Evolutionary conservation across 371 early-diverging fungal species (phyloP).

Genomic region (Saksenaea oblongispora): DNA sequence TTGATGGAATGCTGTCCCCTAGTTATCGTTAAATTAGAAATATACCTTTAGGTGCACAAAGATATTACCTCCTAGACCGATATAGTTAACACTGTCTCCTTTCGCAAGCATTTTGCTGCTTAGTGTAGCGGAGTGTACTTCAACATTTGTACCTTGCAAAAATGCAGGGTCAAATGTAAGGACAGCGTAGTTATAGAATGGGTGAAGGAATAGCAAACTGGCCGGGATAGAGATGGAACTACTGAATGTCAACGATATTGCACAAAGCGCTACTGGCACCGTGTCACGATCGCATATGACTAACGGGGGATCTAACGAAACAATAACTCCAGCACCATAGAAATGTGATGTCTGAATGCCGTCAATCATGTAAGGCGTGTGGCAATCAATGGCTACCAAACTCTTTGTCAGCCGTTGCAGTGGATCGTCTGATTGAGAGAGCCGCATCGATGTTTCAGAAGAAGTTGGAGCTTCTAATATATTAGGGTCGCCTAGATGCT

Average conservation of each 20-base stretch:
- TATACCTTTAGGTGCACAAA: neutral
- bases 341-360: constrained; percentile 67
- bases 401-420: constrained; percentile 13
- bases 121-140: constrained; percentile 50
- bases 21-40: neutral
- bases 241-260: constrained; percentile 78
- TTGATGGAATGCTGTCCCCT: constrained; percentile 48
- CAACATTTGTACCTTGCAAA: constrained; percentile 59
- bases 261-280: constrained; percentile 75
- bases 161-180: constrained; percentile 70
- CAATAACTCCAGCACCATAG: constrained; percentile 78
- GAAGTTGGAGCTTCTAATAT: constrained; percentile 18
- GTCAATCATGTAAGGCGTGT: constrained; percentile 71
- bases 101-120: constrained; percentile 55
- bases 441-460: constrained; percentile 30
- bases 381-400: constrained; percentile 70
- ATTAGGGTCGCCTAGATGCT: constrained; percentile 43
- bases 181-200: constrained; percentile 82
- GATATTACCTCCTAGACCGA: constrained; percentile 60
- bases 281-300: constrained; percentile 83
- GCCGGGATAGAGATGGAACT: constrained; percentile 76
- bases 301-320: constrained; percentile 71
- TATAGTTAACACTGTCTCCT: constrained; percentile 62
- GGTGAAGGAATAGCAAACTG: constrained; percentile 71
- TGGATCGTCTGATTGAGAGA: neutral